Percentiles rank a stretch among this genome's conserved stretches.
These are phyloP conservation scores for Ogataea polymorpha DNA, from an alignment of 805 yeast genomes.

Conservation along the genomic window DNA sequence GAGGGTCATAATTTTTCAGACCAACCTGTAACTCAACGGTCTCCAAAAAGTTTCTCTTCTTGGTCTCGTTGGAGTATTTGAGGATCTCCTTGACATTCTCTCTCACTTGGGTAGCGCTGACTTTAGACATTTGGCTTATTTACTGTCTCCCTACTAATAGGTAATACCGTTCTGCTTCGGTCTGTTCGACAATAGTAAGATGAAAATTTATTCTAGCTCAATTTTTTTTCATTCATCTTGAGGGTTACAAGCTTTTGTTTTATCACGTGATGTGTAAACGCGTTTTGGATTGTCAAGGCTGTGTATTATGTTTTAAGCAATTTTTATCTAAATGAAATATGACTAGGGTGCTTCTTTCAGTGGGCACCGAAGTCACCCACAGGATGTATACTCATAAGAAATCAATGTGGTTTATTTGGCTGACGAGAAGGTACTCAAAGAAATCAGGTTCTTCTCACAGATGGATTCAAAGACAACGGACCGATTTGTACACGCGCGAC, in stretches of 20 bases:
- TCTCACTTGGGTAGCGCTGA: constrained; percentile 91
- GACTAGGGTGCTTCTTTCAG: not conserved
- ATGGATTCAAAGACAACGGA: constrained; percentile 73
- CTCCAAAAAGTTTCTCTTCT: constrained; percentile 99
- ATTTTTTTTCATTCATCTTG: not conserved
- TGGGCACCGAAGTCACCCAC: not conserved
- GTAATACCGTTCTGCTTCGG: constrained; percentile 33
- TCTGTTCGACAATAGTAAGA: constrained; percentile 49
- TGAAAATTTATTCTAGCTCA: not conserved
- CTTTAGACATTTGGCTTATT: constrained; percentile 56
- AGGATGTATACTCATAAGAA: not conserved
- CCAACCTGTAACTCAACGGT: constrained; percentile 99
- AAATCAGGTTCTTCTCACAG: constrained; percentile 52
- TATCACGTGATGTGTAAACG: constrained; percentile 2
- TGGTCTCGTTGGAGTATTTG: constrained; percentile 86
- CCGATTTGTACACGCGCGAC: constrained; percentile 62
- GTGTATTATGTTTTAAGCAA: not conserved
- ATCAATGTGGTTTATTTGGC: too few relatives aligned
- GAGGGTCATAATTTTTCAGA: constrained; percentile 99
- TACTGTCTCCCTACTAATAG: constrained; percentile 74
- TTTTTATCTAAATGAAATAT: too few relatives aligned
- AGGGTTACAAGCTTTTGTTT: not conserved
- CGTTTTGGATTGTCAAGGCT: not conserved
- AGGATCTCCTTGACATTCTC: constrained; percentile 92
- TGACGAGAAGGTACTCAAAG: not conserved